Percentiles rank a stretch among this genome's conserved stretches.
Conservation (phyloP, 148 eudicot genomes). For the Fallopia convolvulus region DNA sequence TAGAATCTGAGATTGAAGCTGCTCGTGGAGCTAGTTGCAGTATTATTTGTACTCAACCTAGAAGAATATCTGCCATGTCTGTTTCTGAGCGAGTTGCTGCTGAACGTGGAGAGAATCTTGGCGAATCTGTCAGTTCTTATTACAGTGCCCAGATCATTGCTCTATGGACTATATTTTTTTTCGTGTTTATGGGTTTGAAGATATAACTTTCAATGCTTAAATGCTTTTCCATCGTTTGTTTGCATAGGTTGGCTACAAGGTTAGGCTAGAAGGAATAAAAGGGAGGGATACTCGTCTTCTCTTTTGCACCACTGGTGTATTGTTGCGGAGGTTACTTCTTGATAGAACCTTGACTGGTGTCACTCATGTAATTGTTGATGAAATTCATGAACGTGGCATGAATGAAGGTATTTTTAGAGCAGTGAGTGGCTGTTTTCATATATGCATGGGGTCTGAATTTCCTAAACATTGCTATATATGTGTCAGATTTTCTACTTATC, state of each 20-base stretch:
- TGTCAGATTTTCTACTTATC: conserved; percentile 96
- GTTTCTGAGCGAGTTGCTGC: conserved; percentile 98
- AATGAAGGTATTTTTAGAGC: conserved; percentile 68
- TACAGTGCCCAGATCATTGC: conserved; percentile 10
- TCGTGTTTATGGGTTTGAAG: background rate
- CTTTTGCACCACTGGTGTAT: conserved; percentile 91
- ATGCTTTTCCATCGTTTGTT: background rate
- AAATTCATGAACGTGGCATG: conserved; percentile 99
- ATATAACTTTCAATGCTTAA: background rate
- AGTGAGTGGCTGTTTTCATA: background rate
- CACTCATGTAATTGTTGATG: conserved; percentile 90
- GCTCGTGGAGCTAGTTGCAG: conserved; percentile 81
- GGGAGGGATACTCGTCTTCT: conserved; percentile 96
- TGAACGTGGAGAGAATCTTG: conserved; percentile 87
- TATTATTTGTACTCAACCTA: conserved; percentile 92
- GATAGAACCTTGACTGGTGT: conserved; percentile 80
- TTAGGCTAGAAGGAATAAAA: conserved; percentile 92
- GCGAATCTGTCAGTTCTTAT: conserved; percentile 70
- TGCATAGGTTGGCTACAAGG: conserved; percentile 86
- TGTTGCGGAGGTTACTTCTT: conserved; percentile 81
- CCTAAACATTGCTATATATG: conserved; percentile 16
- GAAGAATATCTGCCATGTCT: conserved; percentile 96
- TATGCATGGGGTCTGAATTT: background rate
- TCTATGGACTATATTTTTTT: background rate
- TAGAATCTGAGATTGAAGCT: conserved; percentile 89